Evolutionary conservation across 129 eudicot species (phyloP), one percentile per base, ranked within the genome.

Genomic region (Solidago caesia): DNA sequence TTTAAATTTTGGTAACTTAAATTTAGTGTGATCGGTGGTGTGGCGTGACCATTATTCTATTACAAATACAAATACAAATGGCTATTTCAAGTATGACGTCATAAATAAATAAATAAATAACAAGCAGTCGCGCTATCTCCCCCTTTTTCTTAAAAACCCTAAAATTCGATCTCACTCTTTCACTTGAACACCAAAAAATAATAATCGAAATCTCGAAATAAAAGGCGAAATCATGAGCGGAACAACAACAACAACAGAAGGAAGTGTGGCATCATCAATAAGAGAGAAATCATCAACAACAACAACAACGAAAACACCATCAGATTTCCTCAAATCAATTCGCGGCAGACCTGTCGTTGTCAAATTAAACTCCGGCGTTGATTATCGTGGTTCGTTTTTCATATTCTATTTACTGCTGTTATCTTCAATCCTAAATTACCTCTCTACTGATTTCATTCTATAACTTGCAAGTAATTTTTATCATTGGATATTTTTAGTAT

Each of bases 261-360:
- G 39, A 64, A 39, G 29, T 10, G 86, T 81, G 49, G 42, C 86
- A 26, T 70, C 77, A 33, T 33, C 39, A 33, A 33, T 33, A 29
- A 91, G 88, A 70, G 87, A 89, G 45, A 87, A 79, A 48, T 67
- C 27, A 16, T 64, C 84, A 46, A 52, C 87, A 29, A 83, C 87
- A 46, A 52, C 87, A 29, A 83, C 87, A 72, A 85, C 92, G 41
- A 91, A 91, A 76, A 89, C 96, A 42, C 97, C 97, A 3, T 86
- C 97, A 16, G 97, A 91, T 78, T 91, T 91, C 77, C 92, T 91
- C 75, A 91, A 91, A 70, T 91, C 97, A 13, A 91, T 91, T 63
- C 92, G 97, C 1, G 97, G 97, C 10, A 88, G 96, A 71, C 97
- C 97, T 66, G 97, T 91, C 75, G 97, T 91, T 4, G 97, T 91